Evolutionary conservation across 257 asterid genomes (phyloP).

Genomic region (Solanum ossicruentum): DNA sequence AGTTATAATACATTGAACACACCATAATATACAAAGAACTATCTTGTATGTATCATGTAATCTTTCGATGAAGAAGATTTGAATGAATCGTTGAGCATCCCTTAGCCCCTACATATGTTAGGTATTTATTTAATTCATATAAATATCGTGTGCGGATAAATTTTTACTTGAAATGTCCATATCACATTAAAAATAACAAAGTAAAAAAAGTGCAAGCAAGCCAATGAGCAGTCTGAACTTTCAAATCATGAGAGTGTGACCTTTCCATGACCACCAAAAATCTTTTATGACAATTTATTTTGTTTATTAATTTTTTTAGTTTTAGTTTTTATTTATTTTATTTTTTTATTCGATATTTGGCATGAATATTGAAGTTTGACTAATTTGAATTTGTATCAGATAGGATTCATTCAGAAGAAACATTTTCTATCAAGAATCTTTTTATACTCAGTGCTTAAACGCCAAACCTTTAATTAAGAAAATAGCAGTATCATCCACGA

Average conservation of each 20-base stretch:
- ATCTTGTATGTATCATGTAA: not conserved
- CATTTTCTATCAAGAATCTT: too few species aligned
- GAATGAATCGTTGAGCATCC: not conserved
- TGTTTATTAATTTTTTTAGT: too few species aligned
- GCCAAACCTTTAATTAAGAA: too few species aligned
- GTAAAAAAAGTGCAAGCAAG: not conserved
- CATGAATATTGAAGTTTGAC: too few species aligned
- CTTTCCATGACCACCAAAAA: not conserved
- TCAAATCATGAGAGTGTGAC: not conserved
- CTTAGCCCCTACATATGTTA: not conserved
- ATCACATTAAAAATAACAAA: not conserved
- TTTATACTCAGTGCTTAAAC: too few species aligned
- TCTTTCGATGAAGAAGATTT: not conserved
- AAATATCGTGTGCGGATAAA: not conserved
- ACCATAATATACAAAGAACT: too few species aligned
- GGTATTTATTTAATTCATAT: not conserved
- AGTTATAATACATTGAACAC: not conserved
- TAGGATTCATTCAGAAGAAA: fast-evolving
- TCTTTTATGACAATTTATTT: not conserved
- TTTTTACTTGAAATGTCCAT: not conserved
- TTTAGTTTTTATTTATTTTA: too few species aligned
- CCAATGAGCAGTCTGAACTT: not conserved
- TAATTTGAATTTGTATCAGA: fast-evolving
- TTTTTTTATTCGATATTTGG: too few species aligned
- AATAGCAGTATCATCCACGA: too few species aligned